phyloP scores from a whole-genome alignment of 202 grass and related monocot species.

The Musa balbisiana region DNA sequence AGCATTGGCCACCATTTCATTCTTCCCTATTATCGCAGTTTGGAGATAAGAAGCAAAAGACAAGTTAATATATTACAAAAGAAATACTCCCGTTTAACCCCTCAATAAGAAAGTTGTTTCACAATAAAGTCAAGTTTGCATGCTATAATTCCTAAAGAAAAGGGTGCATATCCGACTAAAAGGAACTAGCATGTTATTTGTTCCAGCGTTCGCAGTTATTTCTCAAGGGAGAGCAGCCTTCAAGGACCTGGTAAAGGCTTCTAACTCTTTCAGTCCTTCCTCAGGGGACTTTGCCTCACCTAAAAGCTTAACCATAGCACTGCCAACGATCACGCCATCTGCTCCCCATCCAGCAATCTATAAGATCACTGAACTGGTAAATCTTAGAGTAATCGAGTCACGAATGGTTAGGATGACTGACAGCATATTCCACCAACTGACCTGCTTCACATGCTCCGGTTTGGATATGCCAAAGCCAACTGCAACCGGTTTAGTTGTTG shows the following conservation, averaged over 20 bases:
- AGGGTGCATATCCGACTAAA: too few species aligned
- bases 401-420: background rate
- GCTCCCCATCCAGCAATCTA: constrained; percentile 77
- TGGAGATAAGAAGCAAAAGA: background rate
- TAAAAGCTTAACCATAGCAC: constrained; percentile 68
- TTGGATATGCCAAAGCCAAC: constrained; percentile 95
- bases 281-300: constrained; percentile 61
- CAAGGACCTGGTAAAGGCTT: constrained; percentile 54
- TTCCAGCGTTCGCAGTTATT: background rate
- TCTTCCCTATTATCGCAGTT: background rate
- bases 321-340: constrained; percentile 88
- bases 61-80: background rate
- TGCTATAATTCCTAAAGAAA: background rate
- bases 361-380: constrained; percentile 5
- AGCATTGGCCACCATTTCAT: background rate
- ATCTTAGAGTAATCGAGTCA: background rate
- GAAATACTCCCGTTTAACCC: background rate
- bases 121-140: background rate
- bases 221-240: constrained; percentile 68
- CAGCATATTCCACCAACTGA: constrained; percentile 14
- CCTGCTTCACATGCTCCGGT: constrained; percentile 87
- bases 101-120: background rate
- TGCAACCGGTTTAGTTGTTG: constrained; percentile 72
- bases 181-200: too few species aligned
- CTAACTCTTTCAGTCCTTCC: constrained; percentile 77